Percentiles rank a stretch among this genome's conserved stretches.
Conservation (phyloP, 768 basidiomycete genomes). For the Boletus insuetus region DNA sequence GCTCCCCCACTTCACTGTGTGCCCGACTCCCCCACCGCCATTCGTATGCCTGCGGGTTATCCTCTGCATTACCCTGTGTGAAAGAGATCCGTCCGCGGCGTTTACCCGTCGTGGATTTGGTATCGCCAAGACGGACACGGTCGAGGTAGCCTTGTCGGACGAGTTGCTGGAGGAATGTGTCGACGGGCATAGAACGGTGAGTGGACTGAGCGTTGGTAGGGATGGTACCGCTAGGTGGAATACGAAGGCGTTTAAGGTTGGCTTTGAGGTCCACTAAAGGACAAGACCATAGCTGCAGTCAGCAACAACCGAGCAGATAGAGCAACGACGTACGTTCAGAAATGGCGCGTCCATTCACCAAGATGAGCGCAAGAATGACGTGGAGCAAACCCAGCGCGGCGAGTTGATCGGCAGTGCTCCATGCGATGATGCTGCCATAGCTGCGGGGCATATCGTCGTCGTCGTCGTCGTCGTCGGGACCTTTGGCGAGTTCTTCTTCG, state of each 20-base stretch:
- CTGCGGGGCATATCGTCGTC: slow-evolving; percentile 49
- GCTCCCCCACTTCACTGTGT: slow-evolving; percentile 80
- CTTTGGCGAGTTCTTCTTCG: slow-evolving; percentile 51
- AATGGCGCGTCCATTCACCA: slow-evolving; percentile 76
- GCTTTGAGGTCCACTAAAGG: slow-evolving; percentile 66
- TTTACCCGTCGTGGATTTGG: slow-evolving; percentile 45
- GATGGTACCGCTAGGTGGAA: slow-evolving; percentile 49
- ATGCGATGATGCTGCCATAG: slow-evolving; percentile 71
- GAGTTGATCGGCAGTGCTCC: slow-evolving; percentile 67
- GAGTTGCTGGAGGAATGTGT: slow-evolving; percentile 62
- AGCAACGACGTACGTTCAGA: slow-evolving; percentile 54
- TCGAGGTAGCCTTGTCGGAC: slow-evolving; percentile 79
- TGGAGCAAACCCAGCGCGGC: slow-evolving; percentile 73
- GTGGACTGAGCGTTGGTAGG: slow-evolving; percentile 51
- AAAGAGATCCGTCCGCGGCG: slow-evolving; percentile 55
- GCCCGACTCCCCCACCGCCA: slow-evolving; percentile 89
- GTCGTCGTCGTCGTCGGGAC: slow-evolving; percentile 44
- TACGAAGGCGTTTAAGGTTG: slow-evolving; percentile 65
- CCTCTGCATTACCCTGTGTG: slow-evolving; percentile 30
- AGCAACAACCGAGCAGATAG: neutral
- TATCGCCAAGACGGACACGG: slow-evolving; percentile 51
- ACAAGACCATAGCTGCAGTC: neutral
- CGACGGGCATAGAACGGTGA: slow-evolving; percentile 52
- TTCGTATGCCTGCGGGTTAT: slow-evolving; percentile 42
- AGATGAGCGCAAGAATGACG: slow-evolving; percentile 76